Percentiles rank a stretch among this genome's conserved stretches.
Conservation (phyloP, 768 basidiomycete genomes). For the Boletus reticuloceps region DNA sequence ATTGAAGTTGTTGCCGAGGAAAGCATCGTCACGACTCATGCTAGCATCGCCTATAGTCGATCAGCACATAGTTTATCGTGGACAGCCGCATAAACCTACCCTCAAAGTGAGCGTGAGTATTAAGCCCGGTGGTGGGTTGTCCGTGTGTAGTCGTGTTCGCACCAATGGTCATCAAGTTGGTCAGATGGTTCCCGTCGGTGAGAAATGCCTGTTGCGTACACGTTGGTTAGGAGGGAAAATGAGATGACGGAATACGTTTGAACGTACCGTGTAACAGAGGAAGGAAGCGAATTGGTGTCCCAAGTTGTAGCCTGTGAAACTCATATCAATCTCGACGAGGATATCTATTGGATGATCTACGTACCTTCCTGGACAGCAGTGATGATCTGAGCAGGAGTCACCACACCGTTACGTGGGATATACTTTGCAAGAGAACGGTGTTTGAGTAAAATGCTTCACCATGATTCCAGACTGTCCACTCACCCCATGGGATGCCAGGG, state of each 20-base stretch:
- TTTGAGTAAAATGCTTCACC: neutral
- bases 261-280: slow-evolving; percentile 15
- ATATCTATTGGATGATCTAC: neutral
- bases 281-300: slow-evolving; percentile 14
- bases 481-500: slow-evolving; percentile 21
- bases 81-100: neutral
- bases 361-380: slow-evolving; percentile 19
- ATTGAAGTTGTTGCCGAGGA: slow-evolving; percentile 17
- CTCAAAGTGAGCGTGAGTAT: slow-evolving; percentile 21
- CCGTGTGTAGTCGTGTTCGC: slow-evolving; percentile 12
- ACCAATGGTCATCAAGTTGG: slow-evolving; percentile 25
- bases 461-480: neutral
- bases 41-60: slow-evolving; percentile 18
- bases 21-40: slow-evolving; percentile 19
- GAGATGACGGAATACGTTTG: too few species aligned
- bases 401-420: slow-evolving; percentile 12
- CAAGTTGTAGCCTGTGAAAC: slow-evolving; percentile 20
- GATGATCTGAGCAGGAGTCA: slow-evolving; percentile 20
- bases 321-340: neutral
- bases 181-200: slow-evolving; percentile 24
- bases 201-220: slow-evolving; percentile 2
- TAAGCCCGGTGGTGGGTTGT: slow-evolving; percentile 11
- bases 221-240: neutral
- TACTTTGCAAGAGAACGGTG: slow-evolving; percentile 6
- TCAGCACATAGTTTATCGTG: too few species aligned